A percentile compares a stretch with the other conserved stretches of the same genome.
phyloP scores from a whole-genome alignment of 106 monocot species.

The Agapanthus africanus region DNA sequence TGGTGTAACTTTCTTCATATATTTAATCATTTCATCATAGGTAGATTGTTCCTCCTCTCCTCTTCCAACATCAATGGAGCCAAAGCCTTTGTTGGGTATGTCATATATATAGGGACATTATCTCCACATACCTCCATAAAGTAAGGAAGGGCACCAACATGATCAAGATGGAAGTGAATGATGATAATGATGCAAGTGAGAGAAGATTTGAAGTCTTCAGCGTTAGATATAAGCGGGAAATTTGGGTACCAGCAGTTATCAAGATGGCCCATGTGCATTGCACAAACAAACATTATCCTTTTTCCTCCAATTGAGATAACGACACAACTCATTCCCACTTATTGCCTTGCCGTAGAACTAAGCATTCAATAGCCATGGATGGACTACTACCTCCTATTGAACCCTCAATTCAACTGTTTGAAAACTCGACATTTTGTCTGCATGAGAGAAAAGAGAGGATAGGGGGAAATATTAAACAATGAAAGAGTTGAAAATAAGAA shows the following conservation, averaged over 20 bases:
- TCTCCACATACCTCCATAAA: conserved; percentile 92
- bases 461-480: too few relatives aligned
- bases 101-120: conserved; percentile 83
- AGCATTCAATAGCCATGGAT: conserved; percentile 73
- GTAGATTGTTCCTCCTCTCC: conserved; percentile 70
- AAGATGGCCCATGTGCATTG: conserved; percentile 89
- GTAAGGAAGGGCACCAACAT: conserved; percentile 92
- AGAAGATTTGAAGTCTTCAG: conserved; percentile 45
- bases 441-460: too few relatives aligned
- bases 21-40: conserved; percentile 54
- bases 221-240: conserved; percentile 57
- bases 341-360: conserved; percentile 85
- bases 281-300: conserved; percentile 93
- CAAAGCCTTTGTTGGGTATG: conserved; percentile 96
- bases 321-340: conserved; percentile 95
- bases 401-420: too few relatives aligned
- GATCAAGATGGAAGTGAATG: conserved; percentile 95
- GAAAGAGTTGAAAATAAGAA: too few relatives aligned
- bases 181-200: conserved; percentile 70
- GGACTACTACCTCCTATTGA: too few relatives aligned
- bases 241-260: conserved; percentile 70
- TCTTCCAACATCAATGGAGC: conserved; percentile 91
- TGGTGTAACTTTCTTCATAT: conserved; percentile 83
- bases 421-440: too few relatives aligned
- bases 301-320: conserved; percentile 67